These are phyloP conservation scores for Cyberlindnera subsufficiens DNA, from an alignment of 805 yeast genomes.

Conservation along the genomic window DNA sequence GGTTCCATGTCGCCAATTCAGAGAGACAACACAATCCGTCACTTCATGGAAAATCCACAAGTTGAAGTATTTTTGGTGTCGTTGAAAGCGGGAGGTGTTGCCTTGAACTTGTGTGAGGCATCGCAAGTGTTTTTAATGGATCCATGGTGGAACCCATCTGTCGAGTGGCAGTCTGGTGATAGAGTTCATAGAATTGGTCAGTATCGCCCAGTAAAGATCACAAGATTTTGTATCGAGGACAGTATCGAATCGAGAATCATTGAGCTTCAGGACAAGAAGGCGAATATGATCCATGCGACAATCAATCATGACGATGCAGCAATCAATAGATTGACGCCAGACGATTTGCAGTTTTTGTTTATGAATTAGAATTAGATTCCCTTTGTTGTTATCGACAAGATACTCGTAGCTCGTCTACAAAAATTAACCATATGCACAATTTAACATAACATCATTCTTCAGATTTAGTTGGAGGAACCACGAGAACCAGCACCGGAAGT, in stretches of 20 bases:
- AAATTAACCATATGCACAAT: background rate
- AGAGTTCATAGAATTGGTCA: conserved; percentile 98
- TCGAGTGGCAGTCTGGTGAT: conserved; percentile 98
- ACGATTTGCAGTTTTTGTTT: conserved; percentile 91
- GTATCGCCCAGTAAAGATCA: conserved; percentile 86
- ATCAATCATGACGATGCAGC: conserved; percentile 91
- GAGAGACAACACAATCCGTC: conserved; percentile 83
- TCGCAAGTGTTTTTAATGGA: conserved; percentile 93
- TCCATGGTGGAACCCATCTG: conserved; percentile 99
- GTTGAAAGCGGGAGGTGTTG: conserved; percentile 98
- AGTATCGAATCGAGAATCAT: conserved; percentile 94
- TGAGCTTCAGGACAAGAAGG: conserved; percentile 94
- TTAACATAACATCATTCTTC: background rate
- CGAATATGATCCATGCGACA: conserved; percentile 97
- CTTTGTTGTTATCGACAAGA: background rate
- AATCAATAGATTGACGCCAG: conserved; percentile 81
- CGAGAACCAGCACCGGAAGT: conserved; percentile 71
- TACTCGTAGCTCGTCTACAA: background rate
- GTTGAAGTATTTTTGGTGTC: conserved; percentile 95
- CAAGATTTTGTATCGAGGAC: conserved; percentile 91
- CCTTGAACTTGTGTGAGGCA: conserved; percentile 92
- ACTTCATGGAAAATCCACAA: conserved; percentile 86
- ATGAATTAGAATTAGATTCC: conserved; percentile 45
- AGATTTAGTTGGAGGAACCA: conserved; percentile 45
- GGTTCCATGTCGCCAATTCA: conserved; percentile 98